phyloP scores from a whole-genome alignment of 148 eudicot genomes.

The Silene uniflora region DNA sequence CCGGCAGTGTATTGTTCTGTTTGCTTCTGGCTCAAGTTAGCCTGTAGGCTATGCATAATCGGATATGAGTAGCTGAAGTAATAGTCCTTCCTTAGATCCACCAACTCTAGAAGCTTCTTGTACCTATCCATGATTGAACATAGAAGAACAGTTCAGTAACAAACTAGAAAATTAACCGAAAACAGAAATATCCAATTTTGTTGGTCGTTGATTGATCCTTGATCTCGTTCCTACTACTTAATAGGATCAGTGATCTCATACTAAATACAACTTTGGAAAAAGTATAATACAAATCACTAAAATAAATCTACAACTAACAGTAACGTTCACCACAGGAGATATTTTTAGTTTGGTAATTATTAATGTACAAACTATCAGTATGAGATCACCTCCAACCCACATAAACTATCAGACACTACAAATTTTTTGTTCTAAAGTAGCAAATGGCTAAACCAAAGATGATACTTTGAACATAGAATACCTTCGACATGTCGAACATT shows the following conservation, averaged over 20 bases:
- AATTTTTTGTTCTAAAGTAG: not conserved
- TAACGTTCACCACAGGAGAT: not conserved
- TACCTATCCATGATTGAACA: constrained; percentile 44
- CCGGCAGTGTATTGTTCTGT: constrained; percentile 42
- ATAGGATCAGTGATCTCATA: not conserved
- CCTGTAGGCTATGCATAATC: constrained; percentile 75
- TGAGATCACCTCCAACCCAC: not conserved
- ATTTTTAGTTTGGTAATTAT: not conserved
- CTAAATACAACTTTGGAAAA: not conserved
- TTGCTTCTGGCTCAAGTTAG: constrained; percentile 51
- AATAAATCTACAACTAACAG: not conserved
- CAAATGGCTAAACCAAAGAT: not conserved
- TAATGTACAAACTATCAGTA: not conserved
- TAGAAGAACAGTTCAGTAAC: not conserved
- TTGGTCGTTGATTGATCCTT: not conserved
- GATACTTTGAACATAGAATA: no score
- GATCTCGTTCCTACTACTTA: not conserved
- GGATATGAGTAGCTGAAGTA: constrained; percentile 87
- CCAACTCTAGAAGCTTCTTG: constrained; percentile 66
- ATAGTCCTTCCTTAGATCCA: constrained; percentile 86
- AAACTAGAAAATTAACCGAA: not conserved
- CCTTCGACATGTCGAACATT: no score
- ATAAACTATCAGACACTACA: not conserved
- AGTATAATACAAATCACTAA: not conserved
- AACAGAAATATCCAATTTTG: not conserved